Percentiles rank a stretch among this genome's conserved stretches.
These are phyloP conservation scores for Eleusine coracana DNA, from an alignment of 176 grass and related monocot genomes.

Conservation along the genomic window DNA sequence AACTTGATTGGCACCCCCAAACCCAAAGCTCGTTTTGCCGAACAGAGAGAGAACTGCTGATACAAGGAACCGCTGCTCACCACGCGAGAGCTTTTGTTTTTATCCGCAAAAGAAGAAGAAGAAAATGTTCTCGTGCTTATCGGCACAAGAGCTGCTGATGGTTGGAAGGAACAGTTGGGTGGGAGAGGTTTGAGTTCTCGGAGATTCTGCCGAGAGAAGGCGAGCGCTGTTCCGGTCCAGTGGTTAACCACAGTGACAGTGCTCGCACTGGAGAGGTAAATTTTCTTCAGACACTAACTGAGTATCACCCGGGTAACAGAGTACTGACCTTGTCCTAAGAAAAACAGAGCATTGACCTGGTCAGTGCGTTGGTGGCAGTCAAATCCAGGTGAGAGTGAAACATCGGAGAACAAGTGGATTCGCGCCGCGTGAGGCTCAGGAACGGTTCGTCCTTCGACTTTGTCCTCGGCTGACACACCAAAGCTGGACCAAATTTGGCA, in stretches of 20 bases:
- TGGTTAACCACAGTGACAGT: neutral
- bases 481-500: neutral
- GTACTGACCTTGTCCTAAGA: too few relatives aligned
- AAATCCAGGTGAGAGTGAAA: neutral
- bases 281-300: too few relatives aligned
- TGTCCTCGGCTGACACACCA: neutral
- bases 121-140: neutral
- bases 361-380: neutral
- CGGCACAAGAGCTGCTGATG: too few relatives aligned
- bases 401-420: too few relatives aligned
- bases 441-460: neutral
- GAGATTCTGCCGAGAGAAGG: too few relatives aligned
- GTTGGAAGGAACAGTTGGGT: too few relatives aligned
- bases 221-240: too few relatives aligned
- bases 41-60: neutral
- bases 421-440: neutral
- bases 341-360: too few relatives aligned
- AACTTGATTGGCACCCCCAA: neutral
- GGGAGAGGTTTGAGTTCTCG: too few relatives aligned
- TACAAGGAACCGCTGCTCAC: neutral
- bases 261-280: neutral
- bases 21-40: neutral
- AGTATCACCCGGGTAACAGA: too few relatives aligned
- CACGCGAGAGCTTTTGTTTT: neutral
- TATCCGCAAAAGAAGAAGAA: neutral